Base-by-base conservation (phyloP, 164 flowering plant genomes). In the Buxus sempervirens region DNA sequence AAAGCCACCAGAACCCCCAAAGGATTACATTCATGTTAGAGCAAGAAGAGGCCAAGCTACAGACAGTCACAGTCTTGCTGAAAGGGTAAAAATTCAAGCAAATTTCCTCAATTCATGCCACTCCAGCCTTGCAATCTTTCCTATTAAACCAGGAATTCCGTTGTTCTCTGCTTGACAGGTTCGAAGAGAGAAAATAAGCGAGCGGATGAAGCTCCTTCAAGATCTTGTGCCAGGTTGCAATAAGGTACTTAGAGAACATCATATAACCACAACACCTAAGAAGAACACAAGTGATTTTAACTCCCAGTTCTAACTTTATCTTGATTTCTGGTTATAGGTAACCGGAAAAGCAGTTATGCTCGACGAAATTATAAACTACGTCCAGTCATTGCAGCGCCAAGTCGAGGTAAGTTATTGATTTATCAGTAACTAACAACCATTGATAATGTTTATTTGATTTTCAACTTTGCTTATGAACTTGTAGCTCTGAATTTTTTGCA, bases 21-120 rank as follows among this genome's bases (percentile, higher is more conserved):
- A 91, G 78, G 98, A 95, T 59, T 95, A 89, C 64, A 91, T 95
- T 63, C 98, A 95, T 83, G 98, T 95, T 48, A 85, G 98, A 68
- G 98, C 98, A 61, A 81, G 98, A 74, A 86, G 98, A 72, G 98
- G 98, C 66, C 97, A 95, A 76, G 97, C 98, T n/a, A 95, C 98
- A 55, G 97, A 95, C 69, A 95, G 97, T 71, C 98, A 94, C 62
- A 93, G 98, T 72, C 83, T 93, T 16, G 98, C 98, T 9, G 98
- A 94, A 85, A 86, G 98, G 75, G 98, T 91, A 84, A 49, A 81
- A 62, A 77, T 36, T 23, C 1, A 22, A 48, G 68, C 12, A 60
- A 68, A 28, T 62, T 36, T 24, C 24, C 58, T 18, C 21, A 65
- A 27, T 15, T 32, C 16, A 21, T 6, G 49, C n/a, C 19, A 27